A percentile compares a stretch with the other conserved stretches of the same genome.
phyloP scores from a whole-genome alignment of 345 rosid genomes.

The Populus alba region DNA sequence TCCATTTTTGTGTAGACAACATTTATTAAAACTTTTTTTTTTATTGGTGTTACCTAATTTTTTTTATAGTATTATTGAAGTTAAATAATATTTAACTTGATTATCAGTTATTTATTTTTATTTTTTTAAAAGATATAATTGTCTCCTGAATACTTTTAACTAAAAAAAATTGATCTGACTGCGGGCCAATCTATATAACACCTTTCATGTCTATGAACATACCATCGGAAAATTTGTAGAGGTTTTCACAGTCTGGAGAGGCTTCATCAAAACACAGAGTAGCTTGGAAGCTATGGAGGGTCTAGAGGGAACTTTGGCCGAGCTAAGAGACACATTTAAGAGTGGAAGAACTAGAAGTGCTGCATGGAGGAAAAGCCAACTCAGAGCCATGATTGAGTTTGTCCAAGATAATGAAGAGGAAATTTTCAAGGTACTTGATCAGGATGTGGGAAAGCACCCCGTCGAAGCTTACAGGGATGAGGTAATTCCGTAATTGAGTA shows the following conservation, averaged over 20 bases:
- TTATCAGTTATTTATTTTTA: too few species aligned
- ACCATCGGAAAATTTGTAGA: background rate
- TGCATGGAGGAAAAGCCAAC: constrained; percentile 77
- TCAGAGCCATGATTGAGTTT: constrained; percentile 50
- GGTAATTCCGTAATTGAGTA: constrained; percentile 30
- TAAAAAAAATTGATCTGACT: too few species aligned
- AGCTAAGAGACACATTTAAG: constrained; percentile 53
- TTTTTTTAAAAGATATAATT: too few species aligned
- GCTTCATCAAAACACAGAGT: too few species aligned
- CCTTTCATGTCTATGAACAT: background rate
- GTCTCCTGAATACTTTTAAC: too few species aligned
- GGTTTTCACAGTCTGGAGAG: too few species aligned
- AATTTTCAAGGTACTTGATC: constrained; percentile 48
- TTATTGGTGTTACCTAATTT: too few species aligned
- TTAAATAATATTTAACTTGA: too few species aligned
- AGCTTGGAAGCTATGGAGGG: constrained; percentile 25
- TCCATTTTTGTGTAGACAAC: too few species aligned
- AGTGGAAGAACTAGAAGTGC: constrained; percentile 56
- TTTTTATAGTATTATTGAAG: too few species aligned
- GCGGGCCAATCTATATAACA: too few species aligned
- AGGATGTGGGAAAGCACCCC: constrained; percentile 82
- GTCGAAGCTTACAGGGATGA: constrained; percentile 79
- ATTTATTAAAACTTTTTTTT: too few species aligned
- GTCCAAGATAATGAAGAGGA: constrained; percentile 52
- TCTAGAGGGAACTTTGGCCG: constrained; percentile 36